A percentile compares a stretch with the other conserved stretches of the same genome.
Conservation (phyloP, 2,329 filamentous ascomycete genomes). For the Fusarium cicatricum region DNA sequence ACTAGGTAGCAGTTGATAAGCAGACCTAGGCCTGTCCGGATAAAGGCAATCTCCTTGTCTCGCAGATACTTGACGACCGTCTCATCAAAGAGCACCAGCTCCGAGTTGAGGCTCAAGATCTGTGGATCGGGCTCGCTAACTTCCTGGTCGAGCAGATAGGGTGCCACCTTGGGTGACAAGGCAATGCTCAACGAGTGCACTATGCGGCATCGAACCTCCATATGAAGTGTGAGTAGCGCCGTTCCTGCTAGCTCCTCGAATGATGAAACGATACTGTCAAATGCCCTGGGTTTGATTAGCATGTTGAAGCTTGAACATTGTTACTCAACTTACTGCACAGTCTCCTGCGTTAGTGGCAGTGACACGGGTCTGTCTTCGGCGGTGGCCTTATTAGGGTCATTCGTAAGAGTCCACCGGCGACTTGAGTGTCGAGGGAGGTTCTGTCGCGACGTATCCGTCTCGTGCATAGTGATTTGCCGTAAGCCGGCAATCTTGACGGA, state of each 20-base stretch:
- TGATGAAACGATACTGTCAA: constrained; percentile 85
- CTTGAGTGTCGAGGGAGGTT: constrained; percentile 65
- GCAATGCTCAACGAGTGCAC: constrained; percentile 77
- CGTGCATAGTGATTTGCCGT: constrained; percentile 80
- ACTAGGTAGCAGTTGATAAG: constrained; percentile 85
- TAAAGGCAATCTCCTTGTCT: constrained; percentile 74
- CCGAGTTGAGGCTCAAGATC: constrained; percentile 83
- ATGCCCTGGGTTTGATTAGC: constrained; percentile 63
- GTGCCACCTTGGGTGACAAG: constrained; percentile 66
- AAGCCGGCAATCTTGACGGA: constrained; percentile 82
- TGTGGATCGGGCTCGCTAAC: constrained; percentile 80
- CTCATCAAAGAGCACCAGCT: constrained; percentile 88
- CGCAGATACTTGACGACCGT: constrained; percentile 78
- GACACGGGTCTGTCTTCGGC: constrained; percentile 76
- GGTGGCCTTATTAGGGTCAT: constrained; percentile 65
- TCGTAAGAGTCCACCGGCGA: constrained; percentile 84
- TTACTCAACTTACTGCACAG: constrained; percentile 70
- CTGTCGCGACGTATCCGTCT: constrained; percentile 70
- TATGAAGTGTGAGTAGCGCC: constrained; percentile 84
- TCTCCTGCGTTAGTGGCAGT: constrained; percentile 87
- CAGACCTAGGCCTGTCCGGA: constrained; percentile 77
- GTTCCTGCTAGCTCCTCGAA: constrained; percentile 83
- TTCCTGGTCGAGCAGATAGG: constrained; percentile 73
- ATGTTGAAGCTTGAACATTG: background rate
- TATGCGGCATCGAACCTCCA: constrained; percentile 87